Evolutionary conservation across 345 rosid genomes (phyloP), one percentile per base, ranked within the genome.

Genomic region (Euclidium syriacum): DNA sequence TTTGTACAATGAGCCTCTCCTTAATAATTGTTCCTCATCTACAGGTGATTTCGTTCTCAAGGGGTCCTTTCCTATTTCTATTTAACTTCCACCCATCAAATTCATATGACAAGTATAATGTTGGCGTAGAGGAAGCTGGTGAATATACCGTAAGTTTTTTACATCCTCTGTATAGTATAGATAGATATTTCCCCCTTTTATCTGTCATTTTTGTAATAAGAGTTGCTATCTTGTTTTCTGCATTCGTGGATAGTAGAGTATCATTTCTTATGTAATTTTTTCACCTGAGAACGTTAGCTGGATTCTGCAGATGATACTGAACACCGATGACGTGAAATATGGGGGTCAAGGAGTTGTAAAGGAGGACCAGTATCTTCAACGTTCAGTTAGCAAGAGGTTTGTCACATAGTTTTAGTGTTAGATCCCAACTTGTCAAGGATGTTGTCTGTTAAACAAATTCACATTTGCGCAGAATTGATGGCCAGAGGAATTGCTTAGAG

Each of bases 121-220:
- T 87, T 1, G 98, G 97, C 5, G 83, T 87, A 48, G 98, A 92
- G 64, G 98, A 92, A 79, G 98, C 98, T 23, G 98, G 98, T 64
- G 97, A 92, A 66, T 92, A 89, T 72, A 91, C 79, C 33, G 98
- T 86, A 81, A 70, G 81, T 41, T 39, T 30, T 49, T n/a, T 62
- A 25, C 34, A 10, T 42, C 33, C 40, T 51, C 22, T 38, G 43
- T 18, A 30, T 62, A 36, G 33, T n/a, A 53, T 41, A 27, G n/a
- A n/a, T n/a, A n/a, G n/a, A n/a, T n/a, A n/a, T n/a, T 51, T 4
- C 7, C 12, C 51, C 10, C n/a, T 25, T 52, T 32, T 29, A 52
- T 14, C 23, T 5, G 16, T 43, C 33, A 52, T 23, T 32, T 33
- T 16, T 19, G 23, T 17, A 22, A 41, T 20, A 44, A 53, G 38